Conservation (phyloP, 2,329 filamentous ascomycete species). For the Alternaria brassicicola region DNA sequence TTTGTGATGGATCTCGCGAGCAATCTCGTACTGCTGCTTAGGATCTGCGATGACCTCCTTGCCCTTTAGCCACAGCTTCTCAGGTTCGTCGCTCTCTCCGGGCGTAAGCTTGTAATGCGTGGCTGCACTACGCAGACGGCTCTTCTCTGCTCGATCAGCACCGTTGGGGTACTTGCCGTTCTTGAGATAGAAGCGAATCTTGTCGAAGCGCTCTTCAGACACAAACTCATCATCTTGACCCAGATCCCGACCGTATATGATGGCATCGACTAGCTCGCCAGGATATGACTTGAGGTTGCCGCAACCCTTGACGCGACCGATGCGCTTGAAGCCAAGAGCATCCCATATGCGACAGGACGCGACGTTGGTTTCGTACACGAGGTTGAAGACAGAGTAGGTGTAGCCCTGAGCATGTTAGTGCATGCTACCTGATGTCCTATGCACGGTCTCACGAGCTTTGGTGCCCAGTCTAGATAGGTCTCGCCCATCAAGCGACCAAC, state of each 20-base stretch:
- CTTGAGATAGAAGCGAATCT: constrained; percentile 97
- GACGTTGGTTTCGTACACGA: constrained; percentile 92
- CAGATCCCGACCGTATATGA: constrained; percentile 66
- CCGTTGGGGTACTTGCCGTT: constrained; percentile 91
- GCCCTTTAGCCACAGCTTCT: constrained; percentile 90
- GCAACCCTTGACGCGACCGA: constrained; percentile 72
- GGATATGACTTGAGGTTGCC: constrained; percentile 58
- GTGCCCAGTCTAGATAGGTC: constrained; percentile 59
- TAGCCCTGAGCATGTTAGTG: constrained; percentile 64
- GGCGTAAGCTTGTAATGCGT: constrained; percentile 87
- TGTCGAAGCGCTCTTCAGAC: constrained; percentile 96
- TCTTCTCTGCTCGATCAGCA: constrained; percentile 94
- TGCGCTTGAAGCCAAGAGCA: constrained; percentile 87
- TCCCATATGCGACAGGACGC: constrained; percentile 92
- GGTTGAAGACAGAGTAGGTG: constrained; percentile 90
- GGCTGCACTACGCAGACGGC: constrained; percentile 86
- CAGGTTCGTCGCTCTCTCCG: constrained; percentile 51
- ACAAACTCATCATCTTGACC: constrained; percentile 77
- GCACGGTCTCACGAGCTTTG: constrained; percentile 50
- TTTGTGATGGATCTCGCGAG: constrained; percentile 73
- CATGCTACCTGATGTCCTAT: neutral
- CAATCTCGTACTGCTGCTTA: constrained; percentile 87
- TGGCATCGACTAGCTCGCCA: constrained; percentile 55
- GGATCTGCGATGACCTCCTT: constrained; percentile 96
- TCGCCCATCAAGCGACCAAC: constrained; percentile 60